Evolutionary conservation across 2,329 filamentous ascomycete species (phyloP), one percentile per base, ranked within the genome.

Genomic region (Aspergillus sp.): DNA sequence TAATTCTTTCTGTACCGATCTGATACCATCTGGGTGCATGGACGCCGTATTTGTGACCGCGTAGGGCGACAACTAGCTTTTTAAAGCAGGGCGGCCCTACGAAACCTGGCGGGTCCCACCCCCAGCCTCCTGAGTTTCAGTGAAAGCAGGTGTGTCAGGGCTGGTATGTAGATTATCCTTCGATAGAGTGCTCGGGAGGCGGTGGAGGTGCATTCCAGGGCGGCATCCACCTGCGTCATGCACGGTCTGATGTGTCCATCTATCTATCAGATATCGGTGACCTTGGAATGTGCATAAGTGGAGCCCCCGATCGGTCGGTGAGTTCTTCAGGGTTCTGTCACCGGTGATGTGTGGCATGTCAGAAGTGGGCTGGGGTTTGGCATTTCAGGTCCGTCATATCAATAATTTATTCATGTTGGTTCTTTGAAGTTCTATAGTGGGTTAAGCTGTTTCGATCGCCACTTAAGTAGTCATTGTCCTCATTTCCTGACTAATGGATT

Each of bases 281-380:
- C 36, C 36, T 21, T 32, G 55, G 55, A 57, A 57, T 57, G 55
- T 57, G 55, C 47, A 57, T 32, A 41, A 51, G 55, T 41, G 48
- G 55, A 57, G 44, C 54, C 41, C 25, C 17, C 11, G 38, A 38
- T 41, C 47, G 47, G 41, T 42, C 44, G 30, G 32, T 49, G 55
- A 47, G 55, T 23, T 30, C 25, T 39, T 44, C 32, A 36, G 17
- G 36, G 25, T 57, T 23, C 25, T 42, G 50, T 52, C 51, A 39
- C 19, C 39, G 36, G 32, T 39, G 53, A 30, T 32, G n/a, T 23
- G 17, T 55, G n/a, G 38, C 36, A 53, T 53, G 30, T 36, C 30
- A 53, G 19, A 42, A 21, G 21, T 19, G 8, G n/a, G 41, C 41
- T 44, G 41, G 41, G 17, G 17, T 8, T 13, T 23, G 8, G 7